Evolutionary conservation across 805 yeast genomes (phyloP).

Genomic region (Kodamaea jinghongensis): DNA sequence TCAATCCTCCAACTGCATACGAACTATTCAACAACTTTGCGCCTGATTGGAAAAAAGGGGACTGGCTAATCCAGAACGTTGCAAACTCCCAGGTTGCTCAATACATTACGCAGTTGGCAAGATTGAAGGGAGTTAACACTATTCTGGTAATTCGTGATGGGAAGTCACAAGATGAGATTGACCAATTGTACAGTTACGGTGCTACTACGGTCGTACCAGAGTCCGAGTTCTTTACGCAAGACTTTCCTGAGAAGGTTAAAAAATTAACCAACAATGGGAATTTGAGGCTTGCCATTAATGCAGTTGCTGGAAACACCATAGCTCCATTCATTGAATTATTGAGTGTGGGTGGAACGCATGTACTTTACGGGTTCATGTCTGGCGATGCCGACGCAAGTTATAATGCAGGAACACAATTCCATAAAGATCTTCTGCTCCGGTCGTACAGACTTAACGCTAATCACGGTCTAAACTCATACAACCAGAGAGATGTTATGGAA

Average conservation of each 20-base stretch:
- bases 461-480: not conserved
- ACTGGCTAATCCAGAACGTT: constrained; percentile 33
- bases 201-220: constrained; percentile 31
- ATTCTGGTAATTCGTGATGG: constrained; percentile 28
- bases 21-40: constrained; percentile 18
- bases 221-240: constrained; percentile 18
- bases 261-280: not conserved
- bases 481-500: not conserved
- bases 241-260: constrained; percentile 8
- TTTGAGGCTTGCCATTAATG: not conserved
- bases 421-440: constrained; percentile 26
- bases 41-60: constrained; percentile 37
- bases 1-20: constrained; percentile 21
- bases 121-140: constrained; percentile 20
- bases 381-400: constrained; percentile 17
- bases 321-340: not conserved
- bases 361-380: not conserved
- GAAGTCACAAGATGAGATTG: constrained; percentile 22
- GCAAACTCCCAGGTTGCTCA: constrained; percentile 34
- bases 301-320: not conserved
- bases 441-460: constrained; percentile 29
- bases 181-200: constrained; percentile 24
- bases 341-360: not conserved
- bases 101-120: constrained; percentile 29
- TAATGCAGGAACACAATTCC: constrained; percentile 24